Conservation (phyloP, 305 asterid species). For the Fraxinus sp. region DNA sequence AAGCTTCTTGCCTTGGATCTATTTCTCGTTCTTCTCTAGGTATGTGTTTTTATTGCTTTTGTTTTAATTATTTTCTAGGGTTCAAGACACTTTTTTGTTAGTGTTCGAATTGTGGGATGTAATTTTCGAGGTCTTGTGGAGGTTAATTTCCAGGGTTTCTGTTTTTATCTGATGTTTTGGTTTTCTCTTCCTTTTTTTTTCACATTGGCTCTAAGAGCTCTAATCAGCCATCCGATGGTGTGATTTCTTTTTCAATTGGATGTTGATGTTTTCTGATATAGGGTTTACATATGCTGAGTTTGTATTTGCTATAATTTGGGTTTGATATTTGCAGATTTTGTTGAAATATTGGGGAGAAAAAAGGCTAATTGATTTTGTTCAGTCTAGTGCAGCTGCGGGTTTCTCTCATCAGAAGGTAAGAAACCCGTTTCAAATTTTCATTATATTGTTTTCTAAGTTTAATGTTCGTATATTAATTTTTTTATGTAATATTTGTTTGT, state of each 20-base stretch:
- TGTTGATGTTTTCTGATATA: neutral
- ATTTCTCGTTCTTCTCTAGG: neutral
- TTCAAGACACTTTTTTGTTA: neutral
- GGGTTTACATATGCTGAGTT: neutral
- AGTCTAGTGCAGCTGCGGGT: constrained; percentile 20
- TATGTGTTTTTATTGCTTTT: neutral
- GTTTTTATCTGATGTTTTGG: neutral
- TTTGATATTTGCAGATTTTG: constrained; percentile 7
- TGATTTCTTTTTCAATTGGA: neutral
- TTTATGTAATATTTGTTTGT: neutral
- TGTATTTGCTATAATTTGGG: neutral
- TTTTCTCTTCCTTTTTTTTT: neutral
- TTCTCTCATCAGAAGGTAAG: constrained; percentile 48
- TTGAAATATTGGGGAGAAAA: constrained; percentile 16
- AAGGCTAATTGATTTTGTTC: constrained; percentile 21
- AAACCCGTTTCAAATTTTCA: constrained; percentile 32
- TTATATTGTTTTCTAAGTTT: neutral
- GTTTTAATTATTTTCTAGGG: neutral
- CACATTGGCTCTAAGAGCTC: neutral
- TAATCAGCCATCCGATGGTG: neutral
- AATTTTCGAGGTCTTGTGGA: neutral
- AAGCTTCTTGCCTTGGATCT: neutral
- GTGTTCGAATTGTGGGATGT: constrained; percentile 12
- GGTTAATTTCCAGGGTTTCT: constrained; percentile 14
- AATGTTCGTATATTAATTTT: neutral